Percentiles rank a stretch among this genome's conserved stretches.
Evolutionary conservation across 768 basidiomycete species (phyloP).

Genomic region (Kwoniella dejecticola): DNA sequence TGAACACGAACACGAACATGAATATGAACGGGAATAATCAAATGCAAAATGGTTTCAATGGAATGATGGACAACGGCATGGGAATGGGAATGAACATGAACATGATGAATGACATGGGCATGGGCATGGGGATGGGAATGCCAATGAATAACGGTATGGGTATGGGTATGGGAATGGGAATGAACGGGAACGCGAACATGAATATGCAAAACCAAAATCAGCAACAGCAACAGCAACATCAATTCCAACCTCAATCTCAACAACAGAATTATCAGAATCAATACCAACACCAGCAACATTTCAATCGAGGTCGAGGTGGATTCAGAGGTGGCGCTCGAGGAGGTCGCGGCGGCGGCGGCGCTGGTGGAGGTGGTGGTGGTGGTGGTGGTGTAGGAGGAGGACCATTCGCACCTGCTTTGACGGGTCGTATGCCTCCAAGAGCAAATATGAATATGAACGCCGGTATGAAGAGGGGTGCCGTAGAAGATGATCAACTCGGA

Average conservation of each 20-base stretch:
- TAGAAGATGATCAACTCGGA: conserved; percentile 18
- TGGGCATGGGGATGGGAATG: conserved; percentile 17
- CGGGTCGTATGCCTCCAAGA: neutral
- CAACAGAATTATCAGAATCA: neutral
- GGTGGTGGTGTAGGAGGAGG: conserved; percentile 7
- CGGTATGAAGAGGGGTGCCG: conserved; percentile 9
- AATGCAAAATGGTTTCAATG: neutral
- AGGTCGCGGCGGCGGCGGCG: conserved; percentile 6
- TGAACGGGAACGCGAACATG: conserved; percentile 9
- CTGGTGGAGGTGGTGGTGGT: conserved; percentile 9
- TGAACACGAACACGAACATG: conserved; percentile 16
- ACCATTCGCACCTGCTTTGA: conserved; percentile 1
- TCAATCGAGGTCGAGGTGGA: conserved; percentile 6
- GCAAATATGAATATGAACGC: neutral
- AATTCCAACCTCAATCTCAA: neutral
- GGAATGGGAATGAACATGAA: conserved; percentile 12
- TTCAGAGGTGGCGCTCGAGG: conserved; percentile 21
- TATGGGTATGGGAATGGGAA: conserved; percentile 31
- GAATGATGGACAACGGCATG: too few species aligned
- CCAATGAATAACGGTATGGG: conserved; percentile 12
- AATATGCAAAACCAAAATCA: neutral
- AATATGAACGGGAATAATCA: conserved; percentile 17
- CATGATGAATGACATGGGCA: conserved; percentile 46
- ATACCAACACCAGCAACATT: neutral
- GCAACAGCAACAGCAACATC: conserved; percentile 8